Evolutionary conservation across 139 green algal species (phyloP).

Genomic region (Chlorella sp.): DNA sequence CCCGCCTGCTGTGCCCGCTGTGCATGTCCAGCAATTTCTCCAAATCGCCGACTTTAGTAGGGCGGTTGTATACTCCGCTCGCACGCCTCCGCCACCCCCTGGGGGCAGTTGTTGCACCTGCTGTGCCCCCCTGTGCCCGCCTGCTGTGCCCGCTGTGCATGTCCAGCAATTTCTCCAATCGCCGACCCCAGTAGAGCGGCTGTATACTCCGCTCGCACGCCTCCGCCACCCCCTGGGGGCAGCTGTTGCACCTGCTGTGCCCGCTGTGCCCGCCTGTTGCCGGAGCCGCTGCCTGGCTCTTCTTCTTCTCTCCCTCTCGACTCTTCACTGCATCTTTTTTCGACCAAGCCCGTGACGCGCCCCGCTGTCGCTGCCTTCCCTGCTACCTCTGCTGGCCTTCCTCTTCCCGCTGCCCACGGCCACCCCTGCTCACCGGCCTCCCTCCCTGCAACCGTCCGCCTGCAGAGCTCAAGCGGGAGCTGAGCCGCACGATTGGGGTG

Average conservation of each 20-base stretch:
- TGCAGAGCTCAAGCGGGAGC: constrained; percentile 86
- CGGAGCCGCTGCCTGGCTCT: too few relatives aligned
- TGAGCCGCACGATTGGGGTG: constrained; percentile 67
- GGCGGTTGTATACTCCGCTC: too few relatives aligned
- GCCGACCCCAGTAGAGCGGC: too few relatives aligned
- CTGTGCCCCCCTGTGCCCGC: not conserved
- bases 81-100: too few relatives aligned
- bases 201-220: too few relatives aligned
- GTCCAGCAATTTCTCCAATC: not conserved
- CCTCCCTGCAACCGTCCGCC: not conserved
- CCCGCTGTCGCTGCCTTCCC: not conserved
- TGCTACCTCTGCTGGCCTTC: constrained; percentile 63
- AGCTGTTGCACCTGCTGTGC: too few relatives aligned
- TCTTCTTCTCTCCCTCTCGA: too few relatives aligned
- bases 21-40: not conserved
- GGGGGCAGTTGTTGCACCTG: not conserved
- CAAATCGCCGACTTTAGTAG: too few relatives aligned
- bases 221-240: too few relatives aligned
- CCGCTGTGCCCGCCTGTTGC: not conserved
- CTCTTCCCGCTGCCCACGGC: not conserved
- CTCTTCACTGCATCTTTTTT: too few relatives aligned
- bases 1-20: not conserved
- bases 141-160: not conserved
- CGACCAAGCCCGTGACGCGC: too few relatives aligned
- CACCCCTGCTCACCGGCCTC: too few relatives aligned